phyloP scores from a whole-genome alignment of 2,329 filamentous ascomycete species.

The Xylaria sp. region DNA sequence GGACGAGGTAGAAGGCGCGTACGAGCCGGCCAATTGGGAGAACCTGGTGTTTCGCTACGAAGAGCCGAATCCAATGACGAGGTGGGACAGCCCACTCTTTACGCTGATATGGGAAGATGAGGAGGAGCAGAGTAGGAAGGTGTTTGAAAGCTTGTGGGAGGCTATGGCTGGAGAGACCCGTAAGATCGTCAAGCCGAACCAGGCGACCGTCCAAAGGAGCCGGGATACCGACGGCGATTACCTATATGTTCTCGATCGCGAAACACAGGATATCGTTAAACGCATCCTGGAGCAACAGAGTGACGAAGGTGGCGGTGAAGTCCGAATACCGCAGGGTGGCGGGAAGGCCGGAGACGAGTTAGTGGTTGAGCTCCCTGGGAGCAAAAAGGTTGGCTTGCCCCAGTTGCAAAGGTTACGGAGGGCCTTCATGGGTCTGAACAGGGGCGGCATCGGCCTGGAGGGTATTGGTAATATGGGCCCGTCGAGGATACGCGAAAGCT shows the following conservation, averaged over 20 bases:
- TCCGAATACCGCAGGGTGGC: slow-evolving; percentile 52
- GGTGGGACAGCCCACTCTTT: slow-evolving; percentile 86
- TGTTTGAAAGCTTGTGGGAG: slow-evolving; percentile 76
- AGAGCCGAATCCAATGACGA: slow-evolving; percentile 82
- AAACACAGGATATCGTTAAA: slow-evolving; percentile 77
- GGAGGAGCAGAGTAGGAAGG: slow-evolving; percentile 58
- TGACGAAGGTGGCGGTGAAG: slow-evolving; percentile 67
- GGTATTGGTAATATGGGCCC: slow-evolving; percentile 59
- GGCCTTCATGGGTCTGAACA: slow-evolving; percentile 78
- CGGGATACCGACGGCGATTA: slow-evolving; percentile 73
- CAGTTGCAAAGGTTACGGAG: slow-evolving; percentile 78
- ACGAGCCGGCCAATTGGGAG: slow-evolving; percentile 69
- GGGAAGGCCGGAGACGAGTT: slow-evolving; percentile 52
- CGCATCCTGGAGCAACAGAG: slow-evolving; percentile 71
- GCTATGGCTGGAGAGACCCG: slow-evolving; percentile 67
- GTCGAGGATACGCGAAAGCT: slow-evolving; percentile 64
- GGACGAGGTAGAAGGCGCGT: slow-evolving; percentile 52
- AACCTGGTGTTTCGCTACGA: slow-evolving; percentile 84
- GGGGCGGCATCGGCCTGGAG: slow-evolving; percentile 68
- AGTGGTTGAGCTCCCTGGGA: slow-evolving; percentile 67
- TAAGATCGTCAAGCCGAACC: slow-evolving; percentile 74
- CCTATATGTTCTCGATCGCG: slow-evolving; percentile 78
- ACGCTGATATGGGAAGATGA: slow-evolving; percentile 78
- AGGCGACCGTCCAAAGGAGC: slow-evolving; percentile 70
- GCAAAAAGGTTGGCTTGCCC: slow-evolving; percentile 69